Evolutionary conservation across 441 rosid species (phyloP).

Genomic region (Euphorbia celastroides): DNA sequence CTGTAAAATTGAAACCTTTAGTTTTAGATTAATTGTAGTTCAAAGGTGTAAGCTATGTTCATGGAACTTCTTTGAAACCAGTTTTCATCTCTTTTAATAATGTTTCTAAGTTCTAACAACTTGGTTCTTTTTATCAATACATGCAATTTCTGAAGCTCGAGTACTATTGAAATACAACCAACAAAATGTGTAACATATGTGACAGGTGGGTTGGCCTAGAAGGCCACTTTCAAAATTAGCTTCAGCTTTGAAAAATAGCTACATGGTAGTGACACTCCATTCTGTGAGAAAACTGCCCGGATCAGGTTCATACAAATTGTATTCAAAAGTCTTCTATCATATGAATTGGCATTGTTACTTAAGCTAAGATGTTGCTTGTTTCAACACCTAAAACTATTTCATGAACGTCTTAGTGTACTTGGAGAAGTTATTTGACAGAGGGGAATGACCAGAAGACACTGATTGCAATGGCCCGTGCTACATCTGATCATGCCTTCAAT

Average conservation of each 20-base stretch:
- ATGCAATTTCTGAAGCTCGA: neutral
- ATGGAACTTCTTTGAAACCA: neutral
- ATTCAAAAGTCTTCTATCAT: slow-evolving; percentile 6
- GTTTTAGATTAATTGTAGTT: neutral
- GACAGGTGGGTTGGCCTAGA: slow-evolving; percentile 93
- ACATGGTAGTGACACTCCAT: slow-evolving; percentile 90
- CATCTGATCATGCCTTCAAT: slow-evolving; percentile 96
- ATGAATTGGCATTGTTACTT: slow-evolving; percentile 11
- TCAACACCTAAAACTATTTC: slow-evolving; percentile 42
- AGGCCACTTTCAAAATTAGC: slow-evolving; percentile 84
- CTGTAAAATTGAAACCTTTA: neutral
- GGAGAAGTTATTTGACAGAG: slow-evolving; percentile 95
- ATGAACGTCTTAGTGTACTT: slow-evolving; percentile 87
- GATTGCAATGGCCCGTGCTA: slow-evolving; percentile 98
- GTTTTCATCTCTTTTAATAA: neutral
- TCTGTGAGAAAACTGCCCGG: slow-evolving; percentile 49
- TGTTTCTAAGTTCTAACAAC: neutral
- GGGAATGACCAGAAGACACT: slow-evolving; percentile 57
- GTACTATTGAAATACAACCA: neutral
- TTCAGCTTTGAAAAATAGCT: slow-evolving; percentile 88
- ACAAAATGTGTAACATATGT: neutral
- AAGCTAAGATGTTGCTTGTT: slow-evolving; percentile 16
- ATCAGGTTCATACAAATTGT: slow-evolving; percentile 49
- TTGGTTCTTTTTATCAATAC: neutral
- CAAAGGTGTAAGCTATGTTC: neutral